Evolutionary conservation across 2,329 filamentous ascomycete species (phyloP), one percentile per base, ranked within the genome.

Genomic region (Aspergillus thermomutatus): DNA sequence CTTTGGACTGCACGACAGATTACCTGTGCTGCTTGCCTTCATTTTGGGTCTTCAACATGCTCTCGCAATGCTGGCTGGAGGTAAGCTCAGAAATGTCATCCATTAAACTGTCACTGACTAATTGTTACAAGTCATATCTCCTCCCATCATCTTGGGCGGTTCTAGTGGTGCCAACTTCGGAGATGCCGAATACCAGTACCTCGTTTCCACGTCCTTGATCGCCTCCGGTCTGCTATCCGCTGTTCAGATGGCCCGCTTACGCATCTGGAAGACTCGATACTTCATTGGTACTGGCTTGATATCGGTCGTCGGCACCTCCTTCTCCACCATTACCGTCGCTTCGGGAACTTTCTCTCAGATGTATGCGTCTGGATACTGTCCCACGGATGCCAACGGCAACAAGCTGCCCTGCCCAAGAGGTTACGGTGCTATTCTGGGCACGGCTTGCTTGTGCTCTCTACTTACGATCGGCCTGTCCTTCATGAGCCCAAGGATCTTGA

Each of bases 31-130:
- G 1, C 77, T 90, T 23, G 87, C 85, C 11, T 69, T 89, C 7
- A 77, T 90, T 23, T 77, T 90, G 23, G 87, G 87, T 3, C 82
- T 90, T 41, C 87, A 90, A 68, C 87, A 90, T 74, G 82, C 87
- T 7, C 77, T 90, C 31, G 82, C 84, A 43, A 90, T 90, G 87
- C 72, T 85, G 61, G 83, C 82, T 26, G 82, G 81, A 65, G 69
- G 70, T 72, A 54, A 54, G 66, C 31, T 37, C 14, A 17, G 31
- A 7, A 0, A 37, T 3, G 4, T 64, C 14, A 27, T 10, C 25
- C 11, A 21, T 23, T 7, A 11, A 34, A 31, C 34, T 31, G 31
- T 11, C 31, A 11, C 14, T 14, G 21, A 48, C 21, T 17, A 71
- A 65, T 41, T 56, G 50, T 61, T 50, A 23, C 43, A 46, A 74